These are phyloP conservation scores for Dryas octopetala DNA, from an alignment of 306 rosid species.

Conservation along the genomic window DNA sequence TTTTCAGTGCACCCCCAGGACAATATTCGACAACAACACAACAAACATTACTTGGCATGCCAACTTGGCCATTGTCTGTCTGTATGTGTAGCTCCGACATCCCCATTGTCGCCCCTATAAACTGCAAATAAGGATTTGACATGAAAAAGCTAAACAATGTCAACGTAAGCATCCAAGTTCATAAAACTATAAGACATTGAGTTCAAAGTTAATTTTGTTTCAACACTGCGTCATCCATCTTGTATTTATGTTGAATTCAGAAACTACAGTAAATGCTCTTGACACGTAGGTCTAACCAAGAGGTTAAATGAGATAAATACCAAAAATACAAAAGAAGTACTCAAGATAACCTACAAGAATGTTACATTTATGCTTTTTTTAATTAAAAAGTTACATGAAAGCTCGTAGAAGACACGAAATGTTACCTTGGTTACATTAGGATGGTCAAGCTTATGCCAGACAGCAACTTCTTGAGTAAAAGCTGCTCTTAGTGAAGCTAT, in stretches of 20 bases:
- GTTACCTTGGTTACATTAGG: conserved; percentile 93
- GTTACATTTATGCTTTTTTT: background rate
- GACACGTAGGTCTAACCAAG: background rate
- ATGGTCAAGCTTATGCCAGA: conserved; percentile 99
- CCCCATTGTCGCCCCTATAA: conserved; percentile 93
- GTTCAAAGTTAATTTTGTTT: background rate
- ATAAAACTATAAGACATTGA: conserved; percentile 8
- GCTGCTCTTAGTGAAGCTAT: conserved; percentile 94
- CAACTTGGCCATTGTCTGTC: conserved; percentile 86
- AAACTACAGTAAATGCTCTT: background rate
- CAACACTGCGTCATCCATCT: background rate
- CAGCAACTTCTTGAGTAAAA: conserved; percentile 96
- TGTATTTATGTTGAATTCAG: background rate
- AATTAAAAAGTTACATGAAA: background rate
- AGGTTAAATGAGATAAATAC: background rate
- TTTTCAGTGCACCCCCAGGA: conserved; percentile 97
- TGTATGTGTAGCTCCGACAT: conserved; percentile 82
- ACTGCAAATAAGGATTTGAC: conserved; percentile 51
- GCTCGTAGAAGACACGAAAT: conserved; percentile 17
- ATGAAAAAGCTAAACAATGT: conserved; percentile 12
- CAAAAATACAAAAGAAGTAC: too few relatives aligned
- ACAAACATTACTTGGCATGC: conserved; percentile 92
- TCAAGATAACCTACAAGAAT: background rate
- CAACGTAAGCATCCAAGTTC: conserved; percentile 11
- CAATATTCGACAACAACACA: conserved; percentile 97